These are phyloP conservation scores for Rhynchosporium graminicola DNA, from an alignment of 2,329 filamentous ascomycete genomes.

Conservation along the genomic window DNA sequence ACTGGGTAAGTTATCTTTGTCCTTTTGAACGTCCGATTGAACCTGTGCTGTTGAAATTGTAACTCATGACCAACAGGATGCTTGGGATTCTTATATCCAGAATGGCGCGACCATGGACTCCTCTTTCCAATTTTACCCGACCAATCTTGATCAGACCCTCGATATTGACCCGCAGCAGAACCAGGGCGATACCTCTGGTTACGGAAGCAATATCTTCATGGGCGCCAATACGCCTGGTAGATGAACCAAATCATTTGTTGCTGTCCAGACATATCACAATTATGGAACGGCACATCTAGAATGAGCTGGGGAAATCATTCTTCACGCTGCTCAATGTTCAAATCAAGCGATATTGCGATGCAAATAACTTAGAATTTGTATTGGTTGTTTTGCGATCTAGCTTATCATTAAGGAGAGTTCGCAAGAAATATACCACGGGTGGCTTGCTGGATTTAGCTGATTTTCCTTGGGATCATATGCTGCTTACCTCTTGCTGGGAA, in stretches of 20 bases:
- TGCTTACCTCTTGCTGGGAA: too few relatives aligned
- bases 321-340: too few relatives aligned
- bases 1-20: slow-evolving; percentile 56
- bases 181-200: slow-evolving; percentile 27
- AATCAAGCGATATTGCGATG: too few relatives aligned
- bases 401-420: too few relatives aligned
- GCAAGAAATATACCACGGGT: too few relatives aligned
- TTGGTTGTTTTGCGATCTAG: too few relatives aligned
- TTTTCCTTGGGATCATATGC: too few relatives aligned
- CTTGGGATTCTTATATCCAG: slow-evolving; percentile 70
- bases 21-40: background rate
- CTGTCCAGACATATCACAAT: too few relatives aligned
- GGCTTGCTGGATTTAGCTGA: too few relatives aligned
- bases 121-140: slow-evolving; percentile 38
- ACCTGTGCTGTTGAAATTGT: background rate
- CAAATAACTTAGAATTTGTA: too few relatives aligned
- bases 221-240: slow-evolving; percentile 40
- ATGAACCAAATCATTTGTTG: slow-evolving; percentile 19
- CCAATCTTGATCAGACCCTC: slow-evolving; percentile 29
- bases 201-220: slow-evolving; percentile 40
- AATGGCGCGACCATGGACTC: slow-evolving; percentile 47
- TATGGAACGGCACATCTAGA: too few relatives aligned
- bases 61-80: slow-evolving; percentile 51
- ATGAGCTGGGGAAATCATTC: too few relatives aligned
- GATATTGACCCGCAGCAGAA: slow-evolving; percentile 26